These are phyloP conservation scores for Globisporangium polare DNA, from an alignment of 352 stramenopile genomes.

Conservation along the genomic window DNA sequence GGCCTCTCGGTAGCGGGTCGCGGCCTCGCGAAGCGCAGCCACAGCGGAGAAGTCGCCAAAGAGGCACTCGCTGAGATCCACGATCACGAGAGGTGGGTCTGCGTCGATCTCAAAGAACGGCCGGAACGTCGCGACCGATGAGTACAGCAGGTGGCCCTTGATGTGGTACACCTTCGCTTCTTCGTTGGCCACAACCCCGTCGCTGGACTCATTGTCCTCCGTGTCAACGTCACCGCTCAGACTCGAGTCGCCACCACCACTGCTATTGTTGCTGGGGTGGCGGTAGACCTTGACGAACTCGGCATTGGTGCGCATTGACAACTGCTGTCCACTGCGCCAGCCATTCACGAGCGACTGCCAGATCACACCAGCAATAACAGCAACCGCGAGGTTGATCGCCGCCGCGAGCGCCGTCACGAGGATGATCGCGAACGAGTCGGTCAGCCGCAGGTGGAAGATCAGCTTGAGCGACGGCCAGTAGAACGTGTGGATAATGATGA, in stretches of 20 bases:
- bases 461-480: slow-evolving; percentile 84
- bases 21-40: slow-evolving; percentile 70
- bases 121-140: slow-evolving; percentile 70
- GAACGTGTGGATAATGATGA: too few relatives aligned
- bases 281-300: slow-evolving; percentile 32
- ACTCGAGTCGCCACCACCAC: slow-evolving; percentile 24
- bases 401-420: slow-evolving; percentile 82
- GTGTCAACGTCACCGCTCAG: slow-evolving; percentile 29
- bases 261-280: slow-evolving; percentile 14
- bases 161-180: slow-evolving; percentile 74
- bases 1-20: slow-evolving; percentile 61
- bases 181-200: slow-evolving; percentile 15
- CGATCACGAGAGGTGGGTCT: slow-evolving; percentile 62
- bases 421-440: slow-evolving; percentile 76
- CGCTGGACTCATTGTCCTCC: slow-evolving; percentile 21
- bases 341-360: slow-evolving; percentile 81
- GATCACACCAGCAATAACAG: slow-evolving; percentile 80
- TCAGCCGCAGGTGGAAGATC: slow-evolving; percentile 62
- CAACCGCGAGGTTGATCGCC: slow-evolving; percentile 85
- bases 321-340: slow-evolving; percentile 64
- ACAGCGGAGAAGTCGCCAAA: slow-evolving; percentile 86
- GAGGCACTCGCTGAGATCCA: slow-evolving; percentile 69
- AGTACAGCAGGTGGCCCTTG: slow-evolving; percentile 75
- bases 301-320: slow-evolving; percentile 34
- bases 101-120: slow-evolving; percentile 66